Base-by-base conservation (phyloP, 495 filamentous ascomycete species). In the Aspergillus saccharolyticus region DNA sequence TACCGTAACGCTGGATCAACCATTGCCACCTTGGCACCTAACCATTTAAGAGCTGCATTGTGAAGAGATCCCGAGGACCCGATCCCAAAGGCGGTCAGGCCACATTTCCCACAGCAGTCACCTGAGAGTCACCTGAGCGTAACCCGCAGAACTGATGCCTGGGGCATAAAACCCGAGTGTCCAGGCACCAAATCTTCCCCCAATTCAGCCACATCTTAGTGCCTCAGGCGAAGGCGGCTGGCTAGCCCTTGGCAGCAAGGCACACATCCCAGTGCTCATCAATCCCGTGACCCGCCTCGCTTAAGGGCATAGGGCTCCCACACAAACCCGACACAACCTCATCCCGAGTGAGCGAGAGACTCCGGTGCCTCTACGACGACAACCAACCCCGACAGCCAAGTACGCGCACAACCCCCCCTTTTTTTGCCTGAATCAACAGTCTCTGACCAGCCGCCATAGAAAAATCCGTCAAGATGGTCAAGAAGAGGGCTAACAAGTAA, bases 401-500 rank as follows among this genome's bases (percentile, higher is more conserved):
- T 77, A 77, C 74, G 71, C 66, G 61, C 63, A 6, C 58, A 68
- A 60, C 58, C 65, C 63, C 59, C 64, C 60, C 60, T 18, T 62
- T 61, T 25, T 52, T 42, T 45, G 58, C 45, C 44, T 42, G 25
- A 61, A 50, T 55, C 52, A n/a, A 66, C 62, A 63, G 53, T 63
- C 63, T 67, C 69, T 71, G 57, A 70, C 67, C 45, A 22, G 55
- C 55, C 56, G 56, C 52, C 48, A 47, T 66, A 77, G 74, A 75
- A 61, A 70, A 82, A 81, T 82, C 80, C 81, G 85, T 81, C 83
- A 97, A 79, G 77, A 98, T 98, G 94, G 94, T 98, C 80, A 98
- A 98, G 86, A 98, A 98, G 87, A 89, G 93, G 84, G 91, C 94
- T 78, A 91, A 89, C 83, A 97, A 97, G 87, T 90, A 88, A 78